Evolutionary conservation across 129 eudicot genomes (phyloP).

Genomic region (carrot (Daucus carota)): DH1_v3.0 NC_030386.2:14344501-14345000

Average conservation of each 20-base stretch:
- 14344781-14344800: background rate
- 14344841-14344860: background rate
- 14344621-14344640: background rate
- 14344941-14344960: constrained; percentile 43
- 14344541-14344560: background rate
- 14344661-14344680: background rate
- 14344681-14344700: background rate
- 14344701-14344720: background rate
- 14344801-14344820: background rate
- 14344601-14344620: too few species aligned
- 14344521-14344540: background rate
- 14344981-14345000: constrained; percentile 97
- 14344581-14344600: background rate
- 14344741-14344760: background rate
- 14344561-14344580: background rate
- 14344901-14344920: background rate
- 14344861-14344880: too few species aligned
- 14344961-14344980: constrained; percentile 97
- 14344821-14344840: background rate
- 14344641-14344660: background rate
- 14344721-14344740: background rate
- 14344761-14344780: background rate
- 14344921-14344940: background rate
- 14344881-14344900: background rate
- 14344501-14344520: background rate